Evolutionary conservation across 2,329 filamentous ascomycete species (phyloP).

Genomic region (Colletotrichum costaricense): DNA sequence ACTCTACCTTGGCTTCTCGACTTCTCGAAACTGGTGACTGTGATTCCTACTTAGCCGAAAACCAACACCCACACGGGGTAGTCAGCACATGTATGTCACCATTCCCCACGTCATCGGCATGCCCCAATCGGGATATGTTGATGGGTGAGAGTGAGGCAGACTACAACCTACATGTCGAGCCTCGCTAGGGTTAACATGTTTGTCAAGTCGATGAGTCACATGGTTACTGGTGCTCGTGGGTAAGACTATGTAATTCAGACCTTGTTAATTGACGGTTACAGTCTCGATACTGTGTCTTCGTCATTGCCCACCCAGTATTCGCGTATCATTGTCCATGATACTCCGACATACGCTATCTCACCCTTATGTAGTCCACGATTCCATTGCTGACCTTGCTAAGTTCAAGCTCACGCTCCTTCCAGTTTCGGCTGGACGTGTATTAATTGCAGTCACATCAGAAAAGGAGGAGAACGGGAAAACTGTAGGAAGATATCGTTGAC

Average conservation of each 20-base stretch:
- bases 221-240: too few relatives aligned
- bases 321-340: too few relatives aligned
- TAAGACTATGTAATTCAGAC: too few relatives aligned
- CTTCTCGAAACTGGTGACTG: neutral
- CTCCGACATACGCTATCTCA: too few relatives aligned
- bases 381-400: too few relatives aligned
- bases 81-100: neutral
- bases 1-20: slow-evolving; percentile 13
- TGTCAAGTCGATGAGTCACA: neutral
- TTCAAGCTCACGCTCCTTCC: neutral
- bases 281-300: too few relatives aligned
- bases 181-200: neutral
- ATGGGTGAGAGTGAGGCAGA: neutral
- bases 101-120: neutral
- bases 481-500: neutral
- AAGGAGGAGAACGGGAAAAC: neutral
- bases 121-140: neutral
- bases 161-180: neutral
- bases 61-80: neutral
- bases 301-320: too few relatives aligned
- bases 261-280: too few relatives aligned
- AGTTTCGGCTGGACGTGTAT: too few relatives aligned
- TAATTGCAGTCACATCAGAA: neutral
- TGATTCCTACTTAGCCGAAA: neutral
- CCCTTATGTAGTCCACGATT: too few relatives aligned